Evolutionary conservation across 768 basidiomycete species (phyloP), one percentile per base, ranked within the genome.

Genomic region (Hortiboletus campestris): DNA sequence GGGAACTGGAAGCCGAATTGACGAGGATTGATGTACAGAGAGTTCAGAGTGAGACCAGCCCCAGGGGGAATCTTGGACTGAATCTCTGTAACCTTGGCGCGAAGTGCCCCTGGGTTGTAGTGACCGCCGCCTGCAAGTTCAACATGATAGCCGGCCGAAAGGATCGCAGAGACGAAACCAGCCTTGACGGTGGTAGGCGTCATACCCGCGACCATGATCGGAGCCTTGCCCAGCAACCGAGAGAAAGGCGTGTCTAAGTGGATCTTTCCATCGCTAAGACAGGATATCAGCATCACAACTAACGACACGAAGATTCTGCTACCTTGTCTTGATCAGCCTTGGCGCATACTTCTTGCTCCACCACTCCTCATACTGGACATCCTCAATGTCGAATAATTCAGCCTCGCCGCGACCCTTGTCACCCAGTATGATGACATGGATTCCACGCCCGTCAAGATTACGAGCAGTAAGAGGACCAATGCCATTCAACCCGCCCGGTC

Each of bases 121-220:
- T 99, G 97, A 14, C 94, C 97, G 49, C 97, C 97, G 57, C 97
- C 97, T 50, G 97, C 97, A 59, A 99, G 82, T 74, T 99, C 97
- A 65, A 98, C 81, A 71, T 99, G 97, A 72, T 88, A 98, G 1
- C 96, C 96, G 28, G 97, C 95, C 59, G 88, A 83, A 62, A 97
- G 85, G 44, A 96, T 82, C 9, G 97, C 95, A 56, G 88, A 86
- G 65, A 98, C 95, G 71, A 98, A 96, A 17, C 94, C 94, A 32
- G 88, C 88, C 70, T 95, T 88, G 61, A 99, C 97, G 32, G 97
- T 99, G 2, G 89, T 89, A 0, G 97, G 97, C 0, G 97, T 99
- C 97, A 99, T 98, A 56, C 97, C 97, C 46, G 95, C 96, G 38
- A 99, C 94, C 97, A 98, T 98, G 74, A 99, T 89, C 34, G 97